Evolutionary conservation across 208 protist species (phyloP), one percentile per base, ranked within the genome.

Genomic region (Kentomonas sorsogonicus): DNA sequence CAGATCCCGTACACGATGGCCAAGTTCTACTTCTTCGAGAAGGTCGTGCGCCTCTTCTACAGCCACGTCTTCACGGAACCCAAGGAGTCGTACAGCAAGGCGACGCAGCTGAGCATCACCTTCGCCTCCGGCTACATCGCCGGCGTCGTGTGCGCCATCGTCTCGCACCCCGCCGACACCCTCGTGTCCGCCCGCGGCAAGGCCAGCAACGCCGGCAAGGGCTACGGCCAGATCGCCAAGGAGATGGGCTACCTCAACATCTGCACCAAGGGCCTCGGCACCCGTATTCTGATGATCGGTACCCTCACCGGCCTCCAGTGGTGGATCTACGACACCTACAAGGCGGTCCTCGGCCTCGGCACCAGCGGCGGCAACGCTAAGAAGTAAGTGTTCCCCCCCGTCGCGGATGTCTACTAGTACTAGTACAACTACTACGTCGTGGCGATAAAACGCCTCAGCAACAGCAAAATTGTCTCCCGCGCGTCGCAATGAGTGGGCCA

Each of bases 1-100:
- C 96, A 98, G 72, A 96, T 98, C 64, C 94, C 96, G 15, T 98
- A 97, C 91, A 97, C 94, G 52, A 95, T 98, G 84, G 85, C 86
- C 50, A 97, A 98, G 85, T 97, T 97, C 57, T 88, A 77, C 82
- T 82, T 91, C 58, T 97, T 97, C 62, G 91, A 97, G 62, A 67
- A 71, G 39, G 63, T 94, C 40, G 87, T 95, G 18, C 75, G 83
- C 43, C 16, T 74, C 31, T 85, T 97, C 73, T 97, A 96, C 85
- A 64, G 72, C 30, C 75, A 91, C 71, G 86, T 96, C 40, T 91
- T 93, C 68, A 89, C 75, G n/a, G 63, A 61, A 18, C 86, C 91
- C n/a, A 83, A 84, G 51, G 74, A 92, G 1, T 54, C 81, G 57
- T 95, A 95, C 76, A 87, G 60, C 75, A 97, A 97, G 75, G 62